Conservation (phyloP, 495 filamentous ascomycete genomes). For the Hypoxylon crocopeplum region DNA sequence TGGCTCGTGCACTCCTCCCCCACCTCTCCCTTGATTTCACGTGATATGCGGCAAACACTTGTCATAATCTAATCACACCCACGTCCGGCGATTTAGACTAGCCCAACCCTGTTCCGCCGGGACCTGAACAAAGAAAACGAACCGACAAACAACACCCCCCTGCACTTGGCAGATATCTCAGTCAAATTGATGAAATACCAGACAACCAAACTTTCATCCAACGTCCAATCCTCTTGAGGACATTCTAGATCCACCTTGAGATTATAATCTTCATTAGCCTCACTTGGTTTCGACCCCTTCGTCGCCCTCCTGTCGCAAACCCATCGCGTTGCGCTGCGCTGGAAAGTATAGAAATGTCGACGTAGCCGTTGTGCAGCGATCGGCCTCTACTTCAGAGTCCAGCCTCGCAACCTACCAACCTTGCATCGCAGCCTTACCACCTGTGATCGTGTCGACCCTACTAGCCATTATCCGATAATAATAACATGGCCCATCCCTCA, state of each 20-base stretch:
- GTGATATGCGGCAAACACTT: too few relatives aligned
- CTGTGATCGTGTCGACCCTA: not conserved
- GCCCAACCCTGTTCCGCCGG: too few relatives aligned
- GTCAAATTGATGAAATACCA: constrained; percentile 16
- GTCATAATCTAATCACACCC: too few relatives aligned
- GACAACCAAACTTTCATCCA: constrained; percentile 1
- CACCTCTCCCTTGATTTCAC: too few relatives aligned
- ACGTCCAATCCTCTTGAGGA: not conserved
- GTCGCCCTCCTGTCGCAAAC: not conserved
- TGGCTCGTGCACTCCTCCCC: not conserved
- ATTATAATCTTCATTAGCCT: constrained; percentile 27
- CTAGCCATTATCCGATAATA: not conserved
- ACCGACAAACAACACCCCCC: constrained; percentile 11
- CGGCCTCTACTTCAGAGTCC: constrained; percentile 8
- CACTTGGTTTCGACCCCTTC: not conserved
- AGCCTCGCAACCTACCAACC: not conserved
- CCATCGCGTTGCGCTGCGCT: constrained; percentile 8
- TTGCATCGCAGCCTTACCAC: constrained; percentile 2
- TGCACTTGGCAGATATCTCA: not conserved
- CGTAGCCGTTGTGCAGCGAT: constrained; percentile 14
- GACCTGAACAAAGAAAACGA: too few relatives aligned
- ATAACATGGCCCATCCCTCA: constrained; percentile 39
- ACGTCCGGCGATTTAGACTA: too few relatives aligned
- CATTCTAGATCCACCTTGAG: constrained; percentile 15
- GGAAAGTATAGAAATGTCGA: constrained; percentile 30